Evolutionary conservation across 2,329 filamentous ascomycete species (phyloP).

Genomic region (Colletotrichum camelliae): DNA sequence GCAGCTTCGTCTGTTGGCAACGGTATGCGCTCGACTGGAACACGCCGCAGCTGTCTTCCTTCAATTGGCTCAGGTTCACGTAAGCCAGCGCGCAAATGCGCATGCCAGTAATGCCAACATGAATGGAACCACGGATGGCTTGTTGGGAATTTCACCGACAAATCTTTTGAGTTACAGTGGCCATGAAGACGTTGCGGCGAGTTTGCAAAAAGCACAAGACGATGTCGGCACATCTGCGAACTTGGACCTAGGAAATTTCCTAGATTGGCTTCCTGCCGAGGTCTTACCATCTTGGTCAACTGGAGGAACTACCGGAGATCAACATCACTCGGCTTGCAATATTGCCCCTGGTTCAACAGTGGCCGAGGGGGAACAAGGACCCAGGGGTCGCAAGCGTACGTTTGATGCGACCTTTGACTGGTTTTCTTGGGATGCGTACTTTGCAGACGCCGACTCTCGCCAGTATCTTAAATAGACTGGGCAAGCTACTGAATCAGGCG

Average conservation of each 20-base stretch:
- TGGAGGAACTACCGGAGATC: background rate
- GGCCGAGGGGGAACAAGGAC: background rate
- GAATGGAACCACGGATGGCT: background rate
- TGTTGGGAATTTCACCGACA: background rate
- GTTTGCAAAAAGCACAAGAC: background rate
- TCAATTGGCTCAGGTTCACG: background rate
- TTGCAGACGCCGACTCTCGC: background rate
- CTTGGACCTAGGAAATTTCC: background rate
- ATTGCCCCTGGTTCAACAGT: background rate
- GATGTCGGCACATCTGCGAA: background rate
- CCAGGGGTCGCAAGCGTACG: background rate
- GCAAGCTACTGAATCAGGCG: background rate
- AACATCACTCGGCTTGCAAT: background rate
- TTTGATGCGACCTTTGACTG: conserved; percentile 2
- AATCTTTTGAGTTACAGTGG: background rate
- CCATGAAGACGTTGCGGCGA: background rate
- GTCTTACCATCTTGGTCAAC: background rate
- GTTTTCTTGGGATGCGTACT: conserved; percentile 8
- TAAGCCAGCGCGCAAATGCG: background rate
- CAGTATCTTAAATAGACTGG: background rate
- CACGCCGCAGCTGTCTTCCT: background rate
- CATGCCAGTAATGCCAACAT: background rate
- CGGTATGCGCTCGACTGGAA: background rate
- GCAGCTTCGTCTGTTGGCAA: background rate
- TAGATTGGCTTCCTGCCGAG: background rate